These are phyloP conservation scores for Microascus cirrosus DNA, from an alignment of 2,329 filamentous ascomycete genomes.

Conservation along the genomic window DNA sequence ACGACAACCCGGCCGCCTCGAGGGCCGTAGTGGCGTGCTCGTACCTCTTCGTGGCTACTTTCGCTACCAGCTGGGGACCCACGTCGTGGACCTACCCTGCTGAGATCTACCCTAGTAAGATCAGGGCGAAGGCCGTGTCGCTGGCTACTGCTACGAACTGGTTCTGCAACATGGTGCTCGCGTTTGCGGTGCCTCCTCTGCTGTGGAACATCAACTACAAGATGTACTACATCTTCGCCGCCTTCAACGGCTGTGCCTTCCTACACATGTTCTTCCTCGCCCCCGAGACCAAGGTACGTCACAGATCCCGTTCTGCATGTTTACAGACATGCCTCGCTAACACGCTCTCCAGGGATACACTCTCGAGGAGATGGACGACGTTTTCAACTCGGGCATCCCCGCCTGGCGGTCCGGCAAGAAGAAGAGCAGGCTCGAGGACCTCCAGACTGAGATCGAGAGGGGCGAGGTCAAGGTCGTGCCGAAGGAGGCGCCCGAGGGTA, in stretches of 20 bases:
- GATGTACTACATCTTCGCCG: constrained; percentile 65
- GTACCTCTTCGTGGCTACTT: constrained; percentile 49
- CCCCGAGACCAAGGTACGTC: constrained; percentile 47
- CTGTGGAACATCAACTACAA: constrained; percentile 41
- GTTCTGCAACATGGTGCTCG: constrained; percentile 35
- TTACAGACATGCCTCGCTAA: neutral
- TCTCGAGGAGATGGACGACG: constrained; percentile 65
- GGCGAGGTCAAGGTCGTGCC: constrained; percentile 27
- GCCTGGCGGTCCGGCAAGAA: constrained; percentile 33
- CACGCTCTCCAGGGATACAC: constrained; percentile 40
- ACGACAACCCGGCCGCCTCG: constrained; percentile 38
- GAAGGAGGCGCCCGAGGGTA: neutral
- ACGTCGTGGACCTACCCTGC: constrained; percentile 36
- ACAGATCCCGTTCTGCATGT: neutral
- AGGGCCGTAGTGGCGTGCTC: constrained; percentile 54
- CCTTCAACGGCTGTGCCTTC: constrained; percentile 58
- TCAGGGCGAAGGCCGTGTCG: constrained; percentile 32
- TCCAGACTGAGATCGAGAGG: constrained; percentile 35
- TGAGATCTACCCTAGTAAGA: constrained; percentile 30
- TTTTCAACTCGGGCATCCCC: constrained; percentile 51
- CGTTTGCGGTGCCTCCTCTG: constrained; percentile 38
- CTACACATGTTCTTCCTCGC: constrained; percentile 54
- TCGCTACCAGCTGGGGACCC: constrained; percentile 34
- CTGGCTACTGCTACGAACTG: constrained; percentile 27
- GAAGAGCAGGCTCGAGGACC: constrained; percentile 30